phyloP scores from a whole-genome alignment of 192 early-diverging fungal genomes.

The Rhizoclosmatium globosum region DNA sequence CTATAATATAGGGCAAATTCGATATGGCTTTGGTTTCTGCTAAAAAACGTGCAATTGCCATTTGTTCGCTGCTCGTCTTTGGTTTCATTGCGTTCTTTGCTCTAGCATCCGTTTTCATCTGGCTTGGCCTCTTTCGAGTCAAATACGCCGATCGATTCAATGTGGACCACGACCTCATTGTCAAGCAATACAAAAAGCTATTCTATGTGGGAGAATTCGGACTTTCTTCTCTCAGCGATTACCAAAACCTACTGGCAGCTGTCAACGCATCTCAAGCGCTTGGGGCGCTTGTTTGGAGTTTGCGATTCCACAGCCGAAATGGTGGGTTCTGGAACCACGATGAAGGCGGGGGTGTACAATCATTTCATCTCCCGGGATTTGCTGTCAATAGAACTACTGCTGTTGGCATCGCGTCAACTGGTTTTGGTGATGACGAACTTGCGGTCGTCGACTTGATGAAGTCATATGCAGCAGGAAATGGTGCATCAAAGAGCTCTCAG shows the following conservation, averaged over 20 bases:
- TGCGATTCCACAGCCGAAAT: slow-evolving; percentile 38
- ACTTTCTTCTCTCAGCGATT: not conserved
- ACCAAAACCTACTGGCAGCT: not conserved
- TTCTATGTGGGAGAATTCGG: slow-evolving; percentile 46
- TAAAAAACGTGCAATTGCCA: too few species aligned
- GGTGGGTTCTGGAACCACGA: slow-evolving; percentile 54
- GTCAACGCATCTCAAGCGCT: not conserved
- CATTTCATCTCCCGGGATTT: slow-evolving; percentile 54
- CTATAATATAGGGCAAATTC: too few species aligned
- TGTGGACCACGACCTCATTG: too few species aligned
- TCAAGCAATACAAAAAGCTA: too few species aligned
- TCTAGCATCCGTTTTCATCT: too few species aligned
- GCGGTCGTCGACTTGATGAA: not conserved
- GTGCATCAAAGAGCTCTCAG: too few species aligned
- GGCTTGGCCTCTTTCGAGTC: too few species aligned
- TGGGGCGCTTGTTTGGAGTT: slow-evolving; percentile 42
- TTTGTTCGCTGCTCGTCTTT: too few species aligned
- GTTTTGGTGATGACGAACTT: not conserved
- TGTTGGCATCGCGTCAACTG: not conserved
- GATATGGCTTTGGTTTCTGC: too few species aligned
- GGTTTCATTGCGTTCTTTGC: too few species aligned
- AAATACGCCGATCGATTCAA: too few species aligned
- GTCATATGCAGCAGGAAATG: not conserved
- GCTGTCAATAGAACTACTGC: not conserved
- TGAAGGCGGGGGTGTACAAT: slow-evolving; percentile 35